Evolutionary conservation across 208 protist genomes (phyloP).

Genomic region (Wallacemonas sp.): DNA sequence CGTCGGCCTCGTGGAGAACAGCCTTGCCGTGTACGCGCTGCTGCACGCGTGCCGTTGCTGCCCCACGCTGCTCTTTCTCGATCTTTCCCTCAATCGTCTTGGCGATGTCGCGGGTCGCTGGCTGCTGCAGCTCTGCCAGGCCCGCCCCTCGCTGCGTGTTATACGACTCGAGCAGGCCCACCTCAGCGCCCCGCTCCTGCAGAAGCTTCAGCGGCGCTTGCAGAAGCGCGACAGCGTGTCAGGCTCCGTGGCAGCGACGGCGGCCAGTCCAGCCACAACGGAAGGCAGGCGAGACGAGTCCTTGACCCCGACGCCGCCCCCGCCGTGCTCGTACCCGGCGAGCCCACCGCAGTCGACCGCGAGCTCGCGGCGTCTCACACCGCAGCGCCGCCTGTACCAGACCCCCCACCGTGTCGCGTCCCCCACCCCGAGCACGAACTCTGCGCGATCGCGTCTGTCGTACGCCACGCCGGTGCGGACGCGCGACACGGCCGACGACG

Average conservation of each 20-base stretch:
- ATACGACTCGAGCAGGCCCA: slow-evolving; percentile 24
- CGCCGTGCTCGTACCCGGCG: too few species aligned
- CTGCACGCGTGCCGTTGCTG: slow-evolving; percentile 21
- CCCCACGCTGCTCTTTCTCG: slow-evolving; percentile 28
- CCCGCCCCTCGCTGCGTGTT: slow-evolving; percentile 21
- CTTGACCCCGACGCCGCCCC: too few species aligned
- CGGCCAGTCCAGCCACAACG: not conserved
- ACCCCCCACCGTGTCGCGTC: not conserved
- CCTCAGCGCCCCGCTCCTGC: slow-evolving; percentile 24
- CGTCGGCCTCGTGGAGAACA: slow-evolving; percentile 26
- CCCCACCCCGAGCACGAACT: not conserved
- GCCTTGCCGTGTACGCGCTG: slow-evolving; percentile 23
- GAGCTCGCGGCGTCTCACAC: slow-evolving; percentile 1
- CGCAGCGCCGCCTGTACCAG: not conserved
- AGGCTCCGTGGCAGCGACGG: too few species aligned
- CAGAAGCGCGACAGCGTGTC: not conserved
- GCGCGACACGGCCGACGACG: not conserved
- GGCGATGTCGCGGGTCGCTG: slow-evolving; percentile 31
- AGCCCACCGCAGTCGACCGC: not conserved
- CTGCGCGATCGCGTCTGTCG: slow-evolving; percentile 2
- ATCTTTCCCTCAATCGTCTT: slow-evolving; percentile 40
- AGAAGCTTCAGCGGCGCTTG: slow-evolving; percentile 6
- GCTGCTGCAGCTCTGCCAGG: slow-evolving; percentile 29
- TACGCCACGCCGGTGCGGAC: slow-evolving; percentile 10
- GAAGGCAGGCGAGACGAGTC: too few species aligned